Evolutionary conservation across 345 rosid species (phyloP), one percentile per base, ranked within the genome.

Genomic region (Gossypium australe): DNA sequence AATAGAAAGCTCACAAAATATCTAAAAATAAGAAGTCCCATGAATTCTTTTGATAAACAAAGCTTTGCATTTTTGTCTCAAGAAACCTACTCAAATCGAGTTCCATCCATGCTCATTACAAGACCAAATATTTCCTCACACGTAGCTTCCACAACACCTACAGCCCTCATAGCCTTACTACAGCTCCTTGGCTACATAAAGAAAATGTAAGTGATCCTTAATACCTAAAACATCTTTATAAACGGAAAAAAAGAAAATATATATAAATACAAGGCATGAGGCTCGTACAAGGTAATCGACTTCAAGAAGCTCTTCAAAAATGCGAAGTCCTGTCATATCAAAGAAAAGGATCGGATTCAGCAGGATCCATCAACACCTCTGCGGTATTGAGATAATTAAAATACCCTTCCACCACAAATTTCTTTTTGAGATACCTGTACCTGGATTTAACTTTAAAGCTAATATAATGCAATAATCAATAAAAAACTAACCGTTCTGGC

Each of bases 91-190:
- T 96, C 99, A 84, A 88, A 96, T 80, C 98, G 94, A 70, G 92
- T 90, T 72, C 94, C 94, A 81, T 96, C 99, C 99, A 93, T 96
- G 95, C 97, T 93, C 99, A 93, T 93, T 71, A 96, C 82, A 85
- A 92, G 97, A 86, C 88, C 90, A 84, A 96, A 96, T 85, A 96
- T 92, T 83, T 96, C 97, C 81, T 93, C 99, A 82, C 98, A 96
- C 45, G 92, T 83, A 66, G 98, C 98, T 80, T 96, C 99, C 79
- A 96, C 97, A 60, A 96, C 98, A 71, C 99, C 99, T 58, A 90
- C 99, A 80, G 98, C 99, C 84, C 89, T 96, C 98, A 96, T 96
- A 77, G 99, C 99, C 84, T 92, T 87, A 86, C 97, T 93, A 86
- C 98, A 93, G 91, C 99, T 96, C 84, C 98, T 93, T 75, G 99